A percentile compares a stretch with the other conserved stretches of the same genome.
Evolutionary conservation across 2,329 filamentous ascomycete species (phyloP).

Genomic region (Aspergillus amoenus): DNA sequence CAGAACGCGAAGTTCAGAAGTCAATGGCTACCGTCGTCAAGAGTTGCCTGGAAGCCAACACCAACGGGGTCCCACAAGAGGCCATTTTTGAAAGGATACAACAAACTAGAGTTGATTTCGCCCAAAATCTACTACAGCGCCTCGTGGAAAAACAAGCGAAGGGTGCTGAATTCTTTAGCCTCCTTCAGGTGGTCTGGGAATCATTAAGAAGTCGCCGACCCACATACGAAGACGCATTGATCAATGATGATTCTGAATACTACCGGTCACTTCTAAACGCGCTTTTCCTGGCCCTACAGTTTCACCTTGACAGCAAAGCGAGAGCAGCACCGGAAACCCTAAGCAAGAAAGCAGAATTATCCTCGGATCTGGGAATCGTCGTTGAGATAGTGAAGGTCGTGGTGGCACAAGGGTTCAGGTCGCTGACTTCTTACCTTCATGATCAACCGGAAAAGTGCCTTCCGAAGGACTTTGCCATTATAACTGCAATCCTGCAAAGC

Average conservation of each 20-base stretch:
- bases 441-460: slow-evolving; percentile 64
- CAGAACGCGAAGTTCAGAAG: slow-evolving; percentile 59
- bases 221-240: slow-evolving; percentile 61
- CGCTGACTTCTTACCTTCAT: slow-evolving; percentile 78
- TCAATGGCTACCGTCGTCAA: slow-evolving; percentile 73
- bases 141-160: slow-evolving; percentile 61
- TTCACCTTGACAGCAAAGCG: slow-evolving; percentile 39
- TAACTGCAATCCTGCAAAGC: slow-evolving; percentile 85
- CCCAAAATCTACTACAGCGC: slow-evolving; percentile 77
- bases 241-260: slow-evolving; percentile 62
- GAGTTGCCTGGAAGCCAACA: slow-evolving; percentile 77
- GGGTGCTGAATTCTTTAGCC: slow-evolving; percentile 51
- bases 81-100: slow-evolving; percentile 78
- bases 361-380: slow-evolving; percentile 56
- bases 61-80: slow-evolving; percentile 68
- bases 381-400: slow-evolving; percentile 78
- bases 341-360: slow-evolving; percentile 38
- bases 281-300: slow-evolving; percentile 75
- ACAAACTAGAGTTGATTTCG: slow-evolving; percentile 73
- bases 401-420: slow-evolving; percentile 78
- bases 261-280: slow-evolving; percentile 82
- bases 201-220: slow-evolving; percentile 54
- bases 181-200: slow-evolving; percentile 62
- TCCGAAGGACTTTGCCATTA: slow-evolving; percentile 78
- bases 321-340: slow-evolving; percentile 36